Conservation (phyloP, 2,329 filamentous ascomycete species). For the Alternaria viburni region DNA sequence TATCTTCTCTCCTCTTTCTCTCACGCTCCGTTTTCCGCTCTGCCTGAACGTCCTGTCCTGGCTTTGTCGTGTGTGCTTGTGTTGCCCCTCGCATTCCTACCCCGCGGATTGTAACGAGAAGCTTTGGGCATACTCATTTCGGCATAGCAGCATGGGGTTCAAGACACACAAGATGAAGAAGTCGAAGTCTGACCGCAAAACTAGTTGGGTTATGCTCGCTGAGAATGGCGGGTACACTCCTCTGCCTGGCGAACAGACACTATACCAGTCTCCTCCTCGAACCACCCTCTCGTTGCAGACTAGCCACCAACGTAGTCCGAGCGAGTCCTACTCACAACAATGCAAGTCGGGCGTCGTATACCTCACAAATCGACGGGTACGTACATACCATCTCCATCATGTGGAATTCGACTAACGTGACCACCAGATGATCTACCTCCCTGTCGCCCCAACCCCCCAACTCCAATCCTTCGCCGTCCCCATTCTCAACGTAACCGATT, state of each 20-base stretch:
- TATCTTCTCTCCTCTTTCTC: slow-evolving; percentile 17
- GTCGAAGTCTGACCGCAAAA: slow-evolving; percentile 42
- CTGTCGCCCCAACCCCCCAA: slow-evolving; percentile 67
- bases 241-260: slow-evolving; percentile 80
- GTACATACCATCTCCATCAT: background rate
- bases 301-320: slow-evolving; percentile 68
- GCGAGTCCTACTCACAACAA: slow-evolving; percentile 70
- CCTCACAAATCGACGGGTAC: slow-evolving; percentile 84
- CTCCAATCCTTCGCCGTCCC: slow-evolving; percentile 90
- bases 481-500: slow-evolving; percentile 85
- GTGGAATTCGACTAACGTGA: slow-evolving; percentile 6
- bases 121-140: slow-evolving; percentile 2
- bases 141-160: slow-evolving; percentile 7
- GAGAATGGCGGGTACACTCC: slow-evolving; percentile 76
- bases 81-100: slow-evolving; percentile 11
- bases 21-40: slow-evolving; percentile 6
- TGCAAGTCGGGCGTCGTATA: slow-evolving; percentile 78
- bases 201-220: slow-evolving; percentile 91
- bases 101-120: slow-evolving; percentile 9
- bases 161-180: slow-evolving; percentile 28
- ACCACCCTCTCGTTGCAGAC: slow-evolving; percentile 78
- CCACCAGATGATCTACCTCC: slow-evolving; percentile 84
- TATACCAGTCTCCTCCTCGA: slow-evolving; percentile 80
- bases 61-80: background rate
- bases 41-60: background rate